These are phyloP conservation scores for Micractinium sp. DNA, from an alignment of 139 green algal species.

Conservation along the genomic window DNA sequence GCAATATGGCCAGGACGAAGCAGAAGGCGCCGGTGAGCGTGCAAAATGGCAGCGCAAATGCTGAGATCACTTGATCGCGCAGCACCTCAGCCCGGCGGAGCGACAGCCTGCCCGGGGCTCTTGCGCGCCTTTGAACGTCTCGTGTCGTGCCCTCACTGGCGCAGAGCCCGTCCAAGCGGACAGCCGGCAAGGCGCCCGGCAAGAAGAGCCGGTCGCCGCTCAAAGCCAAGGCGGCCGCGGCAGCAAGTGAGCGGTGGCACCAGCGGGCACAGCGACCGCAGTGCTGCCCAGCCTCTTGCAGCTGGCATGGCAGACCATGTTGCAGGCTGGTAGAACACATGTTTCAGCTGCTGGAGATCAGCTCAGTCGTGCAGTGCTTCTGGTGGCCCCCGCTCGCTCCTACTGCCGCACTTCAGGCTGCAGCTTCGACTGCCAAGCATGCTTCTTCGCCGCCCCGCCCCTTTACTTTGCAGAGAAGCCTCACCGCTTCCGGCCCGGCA, in stretches of 20 bases:
- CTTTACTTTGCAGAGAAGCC: constrained; percentile 42
- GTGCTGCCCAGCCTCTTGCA: not conserved
- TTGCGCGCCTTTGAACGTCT: not conserved
- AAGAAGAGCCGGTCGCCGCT: constrained; percentile 19
- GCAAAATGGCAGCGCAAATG: not conserved
- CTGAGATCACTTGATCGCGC: not conserved
- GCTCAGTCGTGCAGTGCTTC: not conserved
- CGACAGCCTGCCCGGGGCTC: not conserved
- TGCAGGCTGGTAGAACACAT: not conserved
- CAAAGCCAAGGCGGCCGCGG: constrained; percentile 9
- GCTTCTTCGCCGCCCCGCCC: not conserved
- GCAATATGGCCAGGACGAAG: constrained; percentile 29
- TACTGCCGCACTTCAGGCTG: not conserved
- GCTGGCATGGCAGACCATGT: not conserved
- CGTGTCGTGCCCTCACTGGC: not conserved
- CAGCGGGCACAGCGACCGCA: not conserved
- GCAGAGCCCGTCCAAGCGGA: constrained; percentile 23
- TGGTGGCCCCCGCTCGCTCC: not conserved
- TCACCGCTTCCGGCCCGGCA: constrained; percentile 67
- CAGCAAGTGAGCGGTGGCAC: constrained; percentile 14
- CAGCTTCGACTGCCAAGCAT: not conserved
- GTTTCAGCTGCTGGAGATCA: too few species aligned
- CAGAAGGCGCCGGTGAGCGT: constrained; percentile 12
- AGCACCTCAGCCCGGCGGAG: too few species aligned
- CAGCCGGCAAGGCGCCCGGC: not conserved